Base-by-base conservation (phyloP, 176 grass and related monocot species). In the Phoenix roebelenii region DNA sequence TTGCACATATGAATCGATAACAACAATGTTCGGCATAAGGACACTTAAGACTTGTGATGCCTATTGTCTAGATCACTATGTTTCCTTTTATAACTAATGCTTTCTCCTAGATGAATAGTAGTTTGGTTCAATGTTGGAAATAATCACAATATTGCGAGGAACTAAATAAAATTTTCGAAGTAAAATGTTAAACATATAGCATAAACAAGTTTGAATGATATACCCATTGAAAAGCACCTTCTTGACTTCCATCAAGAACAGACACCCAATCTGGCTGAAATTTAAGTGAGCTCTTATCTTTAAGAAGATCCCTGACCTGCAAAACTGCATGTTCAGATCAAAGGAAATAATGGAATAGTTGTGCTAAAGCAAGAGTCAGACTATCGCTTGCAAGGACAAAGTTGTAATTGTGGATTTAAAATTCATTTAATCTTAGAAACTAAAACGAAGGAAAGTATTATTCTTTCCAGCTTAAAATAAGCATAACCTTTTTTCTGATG, bases 211-310 rank as follows among this genome's bases (percentile, higher is more conserved):
- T 22, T 28, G 35, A 55, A 12, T 35, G 6, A 23, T 30, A 35
- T 63, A 73, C 70, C 70, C 78, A 81, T 51, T 74, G 32, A 64
- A 52, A 81, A 39, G 64, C 71, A 17, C 78, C 78, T 75, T 81
- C 64, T 16, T 70, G 59, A 15, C 64, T 74, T 22, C 70, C 72
- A 74, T 66, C 64, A 59, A 81, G 55, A 65, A 81, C 64, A 58
- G 64, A 65, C 26, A 81, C 64, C 71, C 78, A 64, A 15, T 75
- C 30, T 65, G 59, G 5, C 17, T 81, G 25, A 50, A 64, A 75
- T 18, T 64, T 69, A 12, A 75, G 44, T 24, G 78, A 62, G 35
- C 78, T 81, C 15, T 70, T 63, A 3, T 57, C 60, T 55, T 73
- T 59, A 18, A 81, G 62, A 55, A 81, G 59, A 59, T 60, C 22